Conservation (phyloP, 257 asterid species). For the Plantago major region DNA sequence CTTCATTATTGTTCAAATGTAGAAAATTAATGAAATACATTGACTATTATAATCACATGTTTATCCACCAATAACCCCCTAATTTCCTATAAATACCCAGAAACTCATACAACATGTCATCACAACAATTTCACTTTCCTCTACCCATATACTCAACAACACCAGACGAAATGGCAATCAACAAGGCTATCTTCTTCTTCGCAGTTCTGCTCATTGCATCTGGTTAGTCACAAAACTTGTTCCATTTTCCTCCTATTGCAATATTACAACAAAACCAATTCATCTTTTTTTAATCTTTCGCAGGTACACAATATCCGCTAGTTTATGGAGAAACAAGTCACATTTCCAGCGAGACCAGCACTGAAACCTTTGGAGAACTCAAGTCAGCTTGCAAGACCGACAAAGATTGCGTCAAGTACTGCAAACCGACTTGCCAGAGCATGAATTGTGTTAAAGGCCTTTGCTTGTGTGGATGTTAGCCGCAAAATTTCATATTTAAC, state of each 20-base stretch:
- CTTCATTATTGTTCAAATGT: too few species aligned
- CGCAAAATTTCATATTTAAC: not conserved
- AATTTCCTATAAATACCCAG: too few species aligned
- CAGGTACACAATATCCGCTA: constrained; percentile 8
- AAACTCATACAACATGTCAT: too few species aligned
- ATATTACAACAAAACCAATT: not conserved
- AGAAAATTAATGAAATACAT: too few species aligned
- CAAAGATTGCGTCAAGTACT: constrained; percentile 9
- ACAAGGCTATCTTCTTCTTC: not conserved
- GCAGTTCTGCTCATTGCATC: not conserved
- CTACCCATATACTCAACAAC: too few species aligned
- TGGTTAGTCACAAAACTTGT: not conserved
- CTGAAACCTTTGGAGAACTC: not conserved
- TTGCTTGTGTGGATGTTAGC: constrained; percentile 7
- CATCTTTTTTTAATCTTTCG: not conserved
- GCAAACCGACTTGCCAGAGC: not conserved
- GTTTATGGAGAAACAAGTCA: not conserved
- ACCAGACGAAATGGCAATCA: not conserved
- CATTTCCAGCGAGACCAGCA: not conserved
- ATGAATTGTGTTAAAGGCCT: not conserved
- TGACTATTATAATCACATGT: too few species aligned
- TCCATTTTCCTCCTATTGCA: too few species aligned
- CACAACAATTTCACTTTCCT: too few species aligned
- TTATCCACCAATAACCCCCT: too few species aligned
- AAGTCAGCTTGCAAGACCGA: constrained; percentile 8